Evolutionary conservation across 2,329 filamentous ascomycete genomes (phyloP).

Genomic region (Grosmannia serpens): DNA sequence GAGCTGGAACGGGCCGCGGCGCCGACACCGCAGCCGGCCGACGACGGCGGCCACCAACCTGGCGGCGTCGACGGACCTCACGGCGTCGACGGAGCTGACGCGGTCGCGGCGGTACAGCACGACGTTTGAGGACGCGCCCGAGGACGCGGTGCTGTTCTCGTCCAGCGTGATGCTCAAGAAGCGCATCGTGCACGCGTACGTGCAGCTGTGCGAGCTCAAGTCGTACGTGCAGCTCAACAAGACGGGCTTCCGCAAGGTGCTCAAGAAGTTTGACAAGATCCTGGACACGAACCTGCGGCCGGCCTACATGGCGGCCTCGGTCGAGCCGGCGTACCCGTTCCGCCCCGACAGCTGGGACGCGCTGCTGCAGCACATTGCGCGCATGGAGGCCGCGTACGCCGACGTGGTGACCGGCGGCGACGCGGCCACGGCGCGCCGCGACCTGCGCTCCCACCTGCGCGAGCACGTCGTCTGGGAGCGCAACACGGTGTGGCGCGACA

Average conservation of each 20-base stretch:
- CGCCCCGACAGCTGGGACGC: slow-evolving; percentile 56
- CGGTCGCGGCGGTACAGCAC: slow-evolving; percentile 51
- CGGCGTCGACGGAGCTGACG: slow-evolving; percentile 48
- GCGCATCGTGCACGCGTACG: slow-evolving; percentile 75
- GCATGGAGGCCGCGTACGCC: slow-evolving; percentile 71
- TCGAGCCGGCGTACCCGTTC: slow-evolving; percentile 76
- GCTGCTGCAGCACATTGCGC: slow-evolving; percentile 59
- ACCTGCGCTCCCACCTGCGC: slow-evolving; percentile 78
- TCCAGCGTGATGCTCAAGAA: slow-evolving; percentile 84
- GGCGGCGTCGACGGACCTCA: slow-evolving; percentile 41
- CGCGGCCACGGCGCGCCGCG: slow-evolving; percentile 62
- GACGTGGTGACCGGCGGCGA: slow-evolving; percentile 76
- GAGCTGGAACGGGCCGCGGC: neutral
- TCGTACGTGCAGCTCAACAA: slow-evolving; percentile 94
- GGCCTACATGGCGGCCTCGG: slow-evolving; percentile 61
- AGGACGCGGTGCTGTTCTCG: slow-evolving; percentile 56
- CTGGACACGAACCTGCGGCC: slow-evolving; percentile 70
- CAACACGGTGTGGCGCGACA: slow-evolving; percentile 97
- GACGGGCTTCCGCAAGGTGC: slow-evolving; percentile 88
- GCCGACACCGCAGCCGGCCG: slow-evolving; percentile 5
- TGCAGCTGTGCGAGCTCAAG: slow-evolving; percentile 87
- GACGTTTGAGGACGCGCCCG: slow-evolving; percentile 66
- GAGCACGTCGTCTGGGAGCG: slow-evolving; percentile 99
- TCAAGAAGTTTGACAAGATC: slow-evolving; percentile 99
- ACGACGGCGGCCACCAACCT: slow-evolving; percentile 15